Evolutionary conservation across 305 asterid genomes (phyloP).

Genomic region (Solanum hybrid): DNA sequence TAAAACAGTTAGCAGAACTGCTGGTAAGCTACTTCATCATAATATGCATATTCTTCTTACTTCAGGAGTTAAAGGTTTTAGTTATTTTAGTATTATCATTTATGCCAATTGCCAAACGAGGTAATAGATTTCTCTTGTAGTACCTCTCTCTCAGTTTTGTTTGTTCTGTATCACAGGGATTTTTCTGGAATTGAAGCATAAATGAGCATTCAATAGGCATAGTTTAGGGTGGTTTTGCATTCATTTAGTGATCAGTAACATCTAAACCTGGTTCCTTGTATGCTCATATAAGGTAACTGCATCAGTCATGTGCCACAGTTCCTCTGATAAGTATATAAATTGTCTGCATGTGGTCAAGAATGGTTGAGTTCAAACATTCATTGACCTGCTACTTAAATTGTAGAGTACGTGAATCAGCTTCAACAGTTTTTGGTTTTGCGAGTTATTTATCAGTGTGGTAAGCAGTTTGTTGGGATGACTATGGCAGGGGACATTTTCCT

Average conservation of each 20-base stretch:
- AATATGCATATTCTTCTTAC: not conserved
- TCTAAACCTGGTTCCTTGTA: not conserved
- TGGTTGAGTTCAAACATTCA: not conserved
- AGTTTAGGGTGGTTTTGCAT: not conserved
- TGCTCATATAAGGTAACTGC: not conserved
- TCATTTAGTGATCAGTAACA: not conserved
- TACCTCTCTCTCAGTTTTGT: not conserved
- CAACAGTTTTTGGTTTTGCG: not conserved
- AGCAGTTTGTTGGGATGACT: not conserved
- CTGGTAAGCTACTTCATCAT: slow-evolving; percentile 10
- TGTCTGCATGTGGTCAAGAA: not conserved
- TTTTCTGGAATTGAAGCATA: not conserved
- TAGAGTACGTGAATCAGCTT: not conserved
- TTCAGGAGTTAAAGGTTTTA: not conserved
- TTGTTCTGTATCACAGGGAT: not conserved
- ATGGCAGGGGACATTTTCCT: not conserved
- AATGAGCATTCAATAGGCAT: not conserved
- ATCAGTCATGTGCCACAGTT: not conserved
- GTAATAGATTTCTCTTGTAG: not conserved
- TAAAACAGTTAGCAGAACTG: not conserved
- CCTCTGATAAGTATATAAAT: not conserved
- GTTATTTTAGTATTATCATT: not conserved
- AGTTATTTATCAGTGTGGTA: not conserved
- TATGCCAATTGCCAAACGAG: not conserved
- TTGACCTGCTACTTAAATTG: not conserved